A percentile compares a stretch with the other conserved stretches of the same genome.
These are phyloP conservation scores for Coriaria nepalensis DNA, from an alignment of 306 rosid genomes.

Conservation along the genomic window DNA sequence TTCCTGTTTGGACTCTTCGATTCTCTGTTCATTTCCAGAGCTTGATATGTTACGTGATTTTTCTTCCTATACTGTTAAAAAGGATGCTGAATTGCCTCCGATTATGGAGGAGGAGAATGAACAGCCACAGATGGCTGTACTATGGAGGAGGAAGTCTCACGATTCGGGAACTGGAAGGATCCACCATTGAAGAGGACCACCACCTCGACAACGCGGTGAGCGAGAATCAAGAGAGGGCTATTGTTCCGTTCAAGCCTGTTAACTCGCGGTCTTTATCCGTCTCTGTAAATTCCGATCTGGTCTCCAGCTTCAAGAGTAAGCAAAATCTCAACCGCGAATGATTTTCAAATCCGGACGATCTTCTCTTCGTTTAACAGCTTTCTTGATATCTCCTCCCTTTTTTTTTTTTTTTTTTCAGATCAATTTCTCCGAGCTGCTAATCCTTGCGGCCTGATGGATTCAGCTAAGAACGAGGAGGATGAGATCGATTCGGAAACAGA, in stretches of 20 bases:
- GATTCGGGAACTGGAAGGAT: constrained; percentile 14
- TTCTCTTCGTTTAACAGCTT: no score
- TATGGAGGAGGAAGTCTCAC: constrained; percentile 14
- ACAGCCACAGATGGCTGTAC: constrained; percentile 7
- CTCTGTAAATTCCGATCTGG: constrained; percentile 30
- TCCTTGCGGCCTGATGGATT: background rate
- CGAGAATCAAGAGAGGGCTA: constrained; percentile 46
- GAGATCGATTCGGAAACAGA: background rate
- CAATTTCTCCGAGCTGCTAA: constrained; percentile 20
- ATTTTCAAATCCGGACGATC: no score
- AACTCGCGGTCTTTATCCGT: constrained; percentile 26
- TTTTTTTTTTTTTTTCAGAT: constrained; percentile 21
- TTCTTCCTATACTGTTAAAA: background rate
- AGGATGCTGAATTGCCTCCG: constrained; percentile 62
- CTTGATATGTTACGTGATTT: background rate
- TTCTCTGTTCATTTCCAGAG: background rate
- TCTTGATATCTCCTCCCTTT: background rate
- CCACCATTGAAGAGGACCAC: background rate
- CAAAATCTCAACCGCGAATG: background rate
- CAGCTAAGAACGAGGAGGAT: constrained; percentile 10
- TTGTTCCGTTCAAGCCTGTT: constrained; percentile 55
- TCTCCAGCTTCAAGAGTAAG: constrained; percentile 43
- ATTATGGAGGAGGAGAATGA: constrained; percentile 51
- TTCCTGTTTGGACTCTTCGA: background rate
- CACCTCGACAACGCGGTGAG: background rate